Base-by-base conservation (phyloP, 441 rosid genomes). In the Erysimum pusillum region DNA sequence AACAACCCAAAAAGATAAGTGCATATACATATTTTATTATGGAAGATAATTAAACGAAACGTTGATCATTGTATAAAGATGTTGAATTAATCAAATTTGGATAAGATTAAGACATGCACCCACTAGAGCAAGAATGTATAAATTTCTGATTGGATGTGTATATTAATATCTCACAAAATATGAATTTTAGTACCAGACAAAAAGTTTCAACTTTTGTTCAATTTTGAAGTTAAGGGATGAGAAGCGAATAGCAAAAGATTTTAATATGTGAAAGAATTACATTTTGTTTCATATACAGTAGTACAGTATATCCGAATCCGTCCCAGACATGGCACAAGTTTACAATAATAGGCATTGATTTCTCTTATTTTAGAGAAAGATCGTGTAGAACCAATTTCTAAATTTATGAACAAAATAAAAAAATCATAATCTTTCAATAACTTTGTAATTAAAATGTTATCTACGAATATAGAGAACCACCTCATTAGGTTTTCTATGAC, bases 71-170 rank as follows among this genome's bases (percentile, higher is more conserved):
- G 52, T 41, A n/a, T 53, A 14, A 28, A 59, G 20, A 75, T 60
- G 63, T 67, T 75, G 63, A 67, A 74, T 38, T 49, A 28, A 49
- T 67, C 53, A 60, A 59, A 39, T 39, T 67, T 75, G 79, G 74
- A 67, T 67, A 75, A 75, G 74, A 67, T 52, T 51, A 62, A 72
- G 76, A 72, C 76, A 62, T n/a, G n/a, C n/a, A n/a, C 14, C 69
- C 76, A 41, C 68, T 25, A 62, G 68, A 49, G 38, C 18, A 48
- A 34, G 17, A 72, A 61, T 38, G 48, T 35, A 28, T 7, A 36
- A 4, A 8, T 15, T 75, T 75, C 38, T 41, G 63, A 75, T 32
- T 39, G 32, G 18, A 67, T 66, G 73, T 59, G 61, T 48, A 28
- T 67, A 56, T 57, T n/a, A n/a, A n/a, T 66, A 46, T 54, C 49